A percentile compares a stretch with the other conserved stretches of the same genome.
These are phyloP conservation scores for Ascochyta lentis DNA, from an alignment of 2,329 filamentous ascomycete genomes.

Conservation along the genomic window DNA sequence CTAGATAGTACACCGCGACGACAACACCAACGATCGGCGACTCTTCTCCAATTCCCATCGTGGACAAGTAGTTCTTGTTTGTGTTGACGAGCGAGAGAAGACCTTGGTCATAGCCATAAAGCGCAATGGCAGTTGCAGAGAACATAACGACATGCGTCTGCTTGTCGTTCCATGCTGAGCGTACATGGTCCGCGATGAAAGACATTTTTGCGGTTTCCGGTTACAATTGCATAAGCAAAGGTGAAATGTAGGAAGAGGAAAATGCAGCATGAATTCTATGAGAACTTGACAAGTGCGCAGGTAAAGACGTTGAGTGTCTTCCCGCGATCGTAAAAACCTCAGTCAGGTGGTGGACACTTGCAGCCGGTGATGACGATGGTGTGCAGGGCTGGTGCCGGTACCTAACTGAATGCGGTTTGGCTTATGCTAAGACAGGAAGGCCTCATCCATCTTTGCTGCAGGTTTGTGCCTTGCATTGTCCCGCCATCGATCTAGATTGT, in stretches of 20 bases:
- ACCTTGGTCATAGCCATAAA: conserved; percentile 59
- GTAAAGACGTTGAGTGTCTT: conserved; percentile 6
- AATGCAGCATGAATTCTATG: background rate
- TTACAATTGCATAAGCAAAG: conserved; percentile 9
- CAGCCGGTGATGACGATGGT: conserved; percentile 18
- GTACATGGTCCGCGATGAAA: conserved; percentile 23
- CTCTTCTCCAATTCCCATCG: conserved; percentile 61
- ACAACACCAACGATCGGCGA: conserved; percentile 64
- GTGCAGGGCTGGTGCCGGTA: conserved; percentile 6
- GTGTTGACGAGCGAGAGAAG: conserved; percentile 64
- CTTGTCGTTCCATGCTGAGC: conserved; percentile 44
- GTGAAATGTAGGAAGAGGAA: background rate
- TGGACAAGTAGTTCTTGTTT: conserved; percentile 61
- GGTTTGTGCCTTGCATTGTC: conserved; percentile 3
- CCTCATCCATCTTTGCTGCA: conserved; percentile 1
- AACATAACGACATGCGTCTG: conserved; percentile 60
- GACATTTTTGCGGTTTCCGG: conserved; percentile 15
- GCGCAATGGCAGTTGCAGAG: conserved; percentile 60
- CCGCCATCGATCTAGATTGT: conserved; percentile 13
- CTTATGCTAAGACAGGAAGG: background rate
- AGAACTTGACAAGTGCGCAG: background rate
- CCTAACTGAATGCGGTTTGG: conserved; percentile 9
- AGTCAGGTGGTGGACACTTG: conserved; percentile 17
- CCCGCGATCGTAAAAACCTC: conserved; percentile 9
- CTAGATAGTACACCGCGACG: conserved; percentile 68